A percentile compares a stretch with the other conserved stretches of the same genome.
phyloP scores from a whole-genome alignment of 805 yeast species.

The Sungouiozyma ichnusensis region DNA sequence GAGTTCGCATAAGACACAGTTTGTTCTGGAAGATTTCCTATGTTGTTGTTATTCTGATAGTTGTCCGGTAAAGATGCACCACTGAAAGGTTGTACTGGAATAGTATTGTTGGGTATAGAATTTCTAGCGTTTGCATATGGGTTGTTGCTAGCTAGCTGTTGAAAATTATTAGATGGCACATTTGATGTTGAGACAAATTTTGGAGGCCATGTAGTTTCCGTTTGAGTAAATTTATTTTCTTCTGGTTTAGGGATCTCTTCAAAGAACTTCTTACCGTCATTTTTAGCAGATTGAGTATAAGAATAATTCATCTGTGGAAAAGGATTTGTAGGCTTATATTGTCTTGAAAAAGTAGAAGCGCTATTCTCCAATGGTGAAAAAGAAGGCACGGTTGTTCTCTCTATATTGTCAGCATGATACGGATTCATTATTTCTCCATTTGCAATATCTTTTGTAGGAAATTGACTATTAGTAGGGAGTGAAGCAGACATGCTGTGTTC shows the following conservation, averaged over 20 bases:
- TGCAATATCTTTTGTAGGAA: neutral
- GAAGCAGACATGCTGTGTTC: neutral
- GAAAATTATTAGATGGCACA: neutral
- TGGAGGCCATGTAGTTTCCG: neutral
- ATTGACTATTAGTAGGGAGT: neutral
- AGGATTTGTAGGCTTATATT: constrained; percentile 29
- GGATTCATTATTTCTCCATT: neutral
- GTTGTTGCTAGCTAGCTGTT: neutral
- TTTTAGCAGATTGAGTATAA: neutral
- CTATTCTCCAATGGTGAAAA: constrained; percentile 2
- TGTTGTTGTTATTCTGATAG: neutral
- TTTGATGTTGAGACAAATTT: neutral
- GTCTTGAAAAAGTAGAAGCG: constrained; percentile 8
- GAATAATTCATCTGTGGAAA: constrained; percentile 21
- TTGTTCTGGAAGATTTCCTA: neutral
- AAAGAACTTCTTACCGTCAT: neutral
- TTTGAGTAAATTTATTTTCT: neutral
- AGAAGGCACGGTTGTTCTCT: neutral
- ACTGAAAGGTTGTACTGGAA: neutral
- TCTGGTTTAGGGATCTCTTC: neutral
- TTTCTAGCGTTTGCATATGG: neutral
- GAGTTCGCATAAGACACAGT: neutral
- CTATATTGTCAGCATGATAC: neutral
- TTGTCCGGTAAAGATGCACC: neutral
- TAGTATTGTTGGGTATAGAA: neutral